Evolutionary conservation across 2,329 filamentous ascomycete species (phyloP).

Genomic region (Scopulariopsis brevicaulis): DNA sequence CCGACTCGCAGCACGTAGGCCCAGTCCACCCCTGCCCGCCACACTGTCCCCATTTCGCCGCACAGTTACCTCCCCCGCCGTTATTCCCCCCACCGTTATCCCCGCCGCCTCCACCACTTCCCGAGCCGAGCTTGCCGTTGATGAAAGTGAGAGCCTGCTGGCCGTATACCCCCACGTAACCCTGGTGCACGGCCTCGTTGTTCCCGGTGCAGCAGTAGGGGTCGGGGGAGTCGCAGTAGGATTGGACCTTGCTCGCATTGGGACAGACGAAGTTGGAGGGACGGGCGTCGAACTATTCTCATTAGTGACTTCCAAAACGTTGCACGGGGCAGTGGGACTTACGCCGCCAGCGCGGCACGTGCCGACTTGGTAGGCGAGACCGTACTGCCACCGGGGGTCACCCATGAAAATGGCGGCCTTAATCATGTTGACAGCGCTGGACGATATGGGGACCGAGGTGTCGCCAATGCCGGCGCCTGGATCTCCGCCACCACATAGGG

Average conservation of each 20-base stretch:
- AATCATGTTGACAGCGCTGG: conserved; percentile 38
- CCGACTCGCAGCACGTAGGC: conserved; percentile 12
- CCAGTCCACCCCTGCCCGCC: conserved; percentile 14
- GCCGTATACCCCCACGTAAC: conserved; percentile 52
- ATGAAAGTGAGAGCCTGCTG: conserved; percentile 47
- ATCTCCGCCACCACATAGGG: conserved; percentile 48
- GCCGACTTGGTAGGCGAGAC: conserved; percentile 47
- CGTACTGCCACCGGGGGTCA: conserved; percentile 43
- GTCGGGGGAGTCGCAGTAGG: conserved; percentile 53
- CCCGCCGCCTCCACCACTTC: neutral
- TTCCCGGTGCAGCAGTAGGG: conserved; percentile 58
- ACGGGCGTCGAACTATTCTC: conserved; percentile 47
- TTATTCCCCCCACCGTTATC: neutral
- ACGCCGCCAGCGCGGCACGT: conserved; percentile 46
- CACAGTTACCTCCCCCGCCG: conserved; percentile 7
- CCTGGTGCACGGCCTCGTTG: conserved; percentile 46
- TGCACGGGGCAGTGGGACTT: conserved; percentile 17
- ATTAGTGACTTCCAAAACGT: neutral
- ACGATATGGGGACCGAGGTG: conserved; percentile 28
- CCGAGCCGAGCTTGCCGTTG: conserved; percentile 23
- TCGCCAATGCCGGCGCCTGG: conserved; percentile 28
- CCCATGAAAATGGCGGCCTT: conserved; percentile 57
- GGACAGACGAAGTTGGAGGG: conserved; percentile 46
- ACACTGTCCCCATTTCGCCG: conserved; percentile 11
- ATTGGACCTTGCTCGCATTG: conserved; percentile 40